Base-by-base conservation (phyloP, 805 yeast species). In the Ogataea ganodermae region DNA sequence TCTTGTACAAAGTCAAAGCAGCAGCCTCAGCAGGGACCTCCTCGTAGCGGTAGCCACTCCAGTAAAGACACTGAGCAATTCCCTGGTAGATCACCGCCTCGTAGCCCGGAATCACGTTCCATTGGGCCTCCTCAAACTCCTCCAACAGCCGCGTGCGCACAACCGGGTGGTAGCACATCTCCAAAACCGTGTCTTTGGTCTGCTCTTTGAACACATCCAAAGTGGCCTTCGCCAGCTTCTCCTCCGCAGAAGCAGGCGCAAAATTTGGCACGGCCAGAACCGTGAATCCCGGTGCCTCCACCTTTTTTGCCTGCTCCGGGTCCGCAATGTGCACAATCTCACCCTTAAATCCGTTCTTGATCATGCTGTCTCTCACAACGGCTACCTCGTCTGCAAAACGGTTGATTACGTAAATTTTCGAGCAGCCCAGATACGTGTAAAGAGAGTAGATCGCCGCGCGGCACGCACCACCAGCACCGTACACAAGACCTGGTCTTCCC, bases 101-200 rank as follows among this genome's bases (percentile, higher is more conserved):
- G 47, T 45, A 48, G 12, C 51, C 51, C 5, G 51, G 51, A 22
- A 48, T 48, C 26, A 48, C 51, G 41, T 48, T 48, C 51, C 51
- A 48, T 16, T 41, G 42, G 22, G 28, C 30, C 17, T 12, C 5
- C 18, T 48, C 51, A 27, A 43, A 39, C 42, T 48, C 51, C 3
- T 48, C 51, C 28, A 36, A 39, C 9, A 48, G 35, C 2, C 37
- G 36, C 1, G 51, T 48, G 18, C 51, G 44, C 6, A 48, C 32
- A 16, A 39, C 41, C 2, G 51, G 51, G 23, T 48, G 51, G 41
- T 48, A 48, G 35, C 51, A 48, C 51, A 48, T 48, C 39, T 48
- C 51, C 32, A 48, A 27, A 12, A 44, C 51, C 3, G 45, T 27
- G 17, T 46, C 51, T 9, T 39, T n/a, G 6, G 33, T 30, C n/a